A percentile compares a stretch with the other conserved stretches of the same genome.
phyloP scores from a whole-genome alignment of 805 yeast genomes.

The Scheffersomyces stipitis region DNA sequence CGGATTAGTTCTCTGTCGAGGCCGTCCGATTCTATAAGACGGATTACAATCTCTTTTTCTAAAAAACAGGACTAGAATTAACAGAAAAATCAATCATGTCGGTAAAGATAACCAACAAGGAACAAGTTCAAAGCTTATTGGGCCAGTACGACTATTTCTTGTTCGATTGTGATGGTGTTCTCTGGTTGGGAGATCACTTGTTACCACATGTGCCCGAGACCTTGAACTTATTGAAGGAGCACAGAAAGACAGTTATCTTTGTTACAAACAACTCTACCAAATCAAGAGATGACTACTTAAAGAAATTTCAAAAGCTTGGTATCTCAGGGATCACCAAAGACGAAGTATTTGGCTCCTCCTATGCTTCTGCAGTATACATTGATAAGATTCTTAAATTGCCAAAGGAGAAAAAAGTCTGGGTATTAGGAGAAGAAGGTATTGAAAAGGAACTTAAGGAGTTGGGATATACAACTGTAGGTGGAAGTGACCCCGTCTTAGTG shows the following conservation, averaged over 20 bases:
- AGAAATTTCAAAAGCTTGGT: conserved; percentile 63
- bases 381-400: conserved; percentile 73
- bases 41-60: no score
- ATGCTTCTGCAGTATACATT: conserved; percentile 86
- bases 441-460: conserved; percentile 71
- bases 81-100: no score
- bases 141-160: conserved; percentile 77
- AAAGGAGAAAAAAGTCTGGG: conserved; percentile 78
- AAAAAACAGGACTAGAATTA: no score
- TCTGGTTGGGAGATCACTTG: conserved; percentile 86
- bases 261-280: conserved; percentile 97
- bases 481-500: conserved; percentile 62
- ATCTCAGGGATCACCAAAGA: conserved; percentile 51
- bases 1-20: no score
- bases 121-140: conserved; percentile 54
- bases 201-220: conserved; percentile 82
- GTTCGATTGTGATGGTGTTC: conserved; percentile 97
- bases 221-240: conserved; percentile 52
- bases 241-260: conserved; percentile 71
- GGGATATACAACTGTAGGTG: conserved; percentile 82
- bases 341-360: conserved; percentile 89
- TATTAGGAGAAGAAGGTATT: conserved; percentile 86
- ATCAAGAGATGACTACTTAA: conserved; percentile 72
- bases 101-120: conserved; percentile 46
- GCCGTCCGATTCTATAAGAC: no score